phyloP scores from a whole-genome alignment of 176 grass and related monocot species.

The Stipa capillata region DNA sequence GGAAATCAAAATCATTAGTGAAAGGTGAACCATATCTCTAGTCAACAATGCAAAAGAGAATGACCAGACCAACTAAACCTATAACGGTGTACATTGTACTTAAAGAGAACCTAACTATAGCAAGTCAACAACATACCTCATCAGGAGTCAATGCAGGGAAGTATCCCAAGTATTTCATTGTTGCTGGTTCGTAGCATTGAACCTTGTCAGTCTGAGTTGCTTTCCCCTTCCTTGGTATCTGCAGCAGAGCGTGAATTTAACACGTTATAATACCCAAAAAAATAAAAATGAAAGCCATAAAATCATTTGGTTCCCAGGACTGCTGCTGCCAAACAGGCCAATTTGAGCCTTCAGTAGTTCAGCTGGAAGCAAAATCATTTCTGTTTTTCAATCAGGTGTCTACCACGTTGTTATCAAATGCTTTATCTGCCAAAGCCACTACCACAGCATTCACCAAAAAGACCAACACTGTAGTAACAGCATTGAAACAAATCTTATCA shows the following conservation, averaged over 20 bases:
- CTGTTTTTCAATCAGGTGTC: neutral
- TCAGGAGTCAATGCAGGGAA: conserved; percentile 74
- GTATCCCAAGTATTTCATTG: conserved; percentile 90
- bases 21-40: neutral
- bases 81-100: neutral
- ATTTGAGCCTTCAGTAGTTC: neutral
- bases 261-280: neutral
- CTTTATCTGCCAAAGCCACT: neutral
- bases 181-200: conserved; percentile 91
- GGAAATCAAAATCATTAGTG: neutral
- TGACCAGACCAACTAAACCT: neutral
- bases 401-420: neutral
- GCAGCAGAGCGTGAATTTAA: conserved; percentile 10
- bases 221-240: conserved; percentile 88
- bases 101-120: neutral
- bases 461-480: neutral
- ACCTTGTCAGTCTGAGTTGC: conserved; percentile 61
- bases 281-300: neutral
- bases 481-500: neutral
- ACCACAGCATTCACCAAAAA: neutral
- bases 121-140: conserved; percentile 40
- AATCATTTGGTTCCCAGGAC: neutral
- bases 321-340: neutral
- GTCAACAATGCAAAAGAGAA: neutral
- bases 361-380: neutral